These are phyloP conservation scores for Musa beccarii DNA, from an alignment of 176 grass and related monocot genomes.

Conservation along the genomic window DNA sequence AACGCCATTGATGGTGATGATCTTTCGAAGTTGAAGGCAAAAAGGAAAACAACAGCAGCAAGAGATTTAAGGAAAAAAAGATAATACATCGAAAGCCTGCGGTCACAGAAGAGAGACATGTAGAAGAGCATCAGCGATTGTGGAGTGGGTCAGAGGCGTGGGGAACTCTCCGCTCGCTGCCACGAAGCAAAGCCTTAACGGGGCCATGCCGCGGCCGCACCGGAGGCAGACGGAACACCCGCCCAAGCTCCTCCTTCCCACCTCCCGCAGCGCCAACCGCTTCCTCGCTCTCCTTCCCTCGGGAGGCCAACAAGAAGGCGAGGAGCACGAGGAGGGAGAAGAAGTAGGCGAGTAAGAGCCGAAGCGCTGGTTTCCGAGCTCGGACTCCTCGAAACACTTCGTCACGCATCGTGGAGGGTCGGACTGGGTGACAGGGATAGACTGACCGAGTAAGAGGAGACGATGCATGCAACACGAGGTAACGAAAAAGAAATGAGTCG, in stretches of 20 bases:
- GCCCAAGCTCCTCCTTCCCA: not conserved
- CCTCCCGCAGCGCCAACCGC: not conserved
- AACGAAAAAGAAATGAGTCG: too few species aligned
- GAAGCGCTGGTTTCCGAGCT: constrained; percentile 23
- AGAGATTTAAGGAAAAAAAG: too few species aligned
- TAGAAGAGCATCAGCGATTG: constrained; percentile 42
- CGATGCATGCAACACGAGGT: too few species aligned
- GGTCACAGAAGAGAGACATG: too few species aligned
- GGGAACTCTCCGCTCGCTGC: constrained; percentile 65
- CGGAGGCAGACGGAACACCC: constrained; percentile 25
- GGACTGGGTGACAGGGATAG: too few species aligned
- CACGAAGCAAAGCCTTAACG: constrained; percentile 35
- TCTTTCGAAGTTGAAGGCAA: too few species aligned
- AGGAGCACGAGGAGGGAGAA: constrained; percentile 24
- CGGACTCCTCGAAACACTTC: too few species aligned
- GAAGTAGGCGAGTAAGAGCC: constrained; percentile 26
- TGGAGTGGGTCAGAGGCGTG: constrained; percentile 82
- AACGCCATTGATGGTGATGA: too few species aligned
- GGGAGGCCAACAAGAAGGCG: not conserved
- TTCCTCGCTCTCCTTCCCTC: not conserved
- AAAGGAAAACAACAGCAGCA: too few species aligned
- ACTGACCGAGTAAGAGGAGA: too few species aligned
- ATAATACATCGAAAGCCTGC: too few species aligned
- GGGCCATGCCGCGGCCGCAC: constrained; percentile 37
- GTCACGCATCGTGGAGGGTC: too few species aligned